These are phyloP conservation scores for Fusarium sp. DNA, from an alignment of 2,329 filamentous ascomycete species.

Conservation along the genomic window DNA sequence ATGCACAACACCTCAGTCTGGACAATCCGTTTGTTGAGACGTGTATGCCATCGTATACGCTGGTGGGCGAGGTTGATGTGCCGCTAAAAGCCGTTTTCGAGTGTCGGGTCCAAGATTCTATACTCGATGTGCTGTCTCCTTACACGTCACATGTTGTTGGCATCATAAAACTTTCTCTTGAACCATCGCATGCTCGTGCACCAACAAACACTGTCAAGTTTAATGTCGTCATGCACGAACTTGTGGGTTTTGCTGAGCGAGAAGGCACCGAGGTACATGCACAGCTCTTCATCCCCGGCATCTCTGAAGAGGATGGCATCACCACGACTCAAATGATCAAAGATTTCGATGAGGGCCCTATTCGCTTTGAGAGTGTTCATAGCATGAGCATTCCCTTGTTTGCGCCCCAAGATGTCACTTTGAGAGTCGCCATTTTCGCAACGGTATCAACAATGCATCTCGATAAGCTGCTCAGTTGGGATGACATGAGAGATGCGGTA, in stretches of 20 bases:
- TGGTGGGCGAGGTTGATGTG: conserved; percentile 93
- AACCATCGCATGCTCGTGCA: conserved; percentile 92
- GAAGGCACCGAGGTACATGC: conserved; percentile 97
- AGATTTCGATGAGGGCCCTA: conserved; percentile 91
- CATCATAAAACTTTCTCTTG: conserved; percentile 89
- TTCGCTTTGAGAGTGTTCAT: conserved; percentile 97
- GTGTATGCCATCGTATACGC: conserved; percentile 91
- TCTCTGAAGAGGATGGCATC: conserved; percentile 89
- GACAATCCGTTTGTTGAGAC: conserved; percentile 94
- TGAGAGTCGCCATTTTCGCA: conserved; percentile 92
- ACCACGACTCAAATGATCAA: conserved; percentile 96
- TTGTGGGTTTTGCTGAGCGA: conserved; percentile 93
- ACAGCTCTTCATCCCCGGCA: conserved; percentile 93
- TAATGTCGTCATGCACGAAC: conserved; percentile 97
- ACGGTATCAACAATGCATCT: conserved; percentile 93
- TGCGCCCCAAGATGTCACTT: conserved; percentile 74
- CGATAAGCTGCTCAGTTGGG: conserved; percentile 97
- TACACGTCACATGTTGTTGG: conserved; percentile 93
- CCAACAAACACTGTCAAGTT: conserved; percentile 95
- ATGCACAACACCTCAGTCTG: conserved; percentile 90
- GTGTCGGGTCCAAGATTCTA: conserved; percentile 93
- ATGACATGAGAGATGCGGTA: conserved; percentile 91
- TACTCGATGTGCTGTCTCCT: conserved; percentile 89
- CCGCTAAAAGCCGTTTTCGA: conserved; percentile 94
- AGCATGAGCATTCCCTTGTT: conserved; percentile 94